Percentiles rank a stretch among this genome's conserved stretches.
phyloP scores from a whole-genome alignment of 176 grass and related monocot genomes.

The Aechmea fasciata region DNA sequence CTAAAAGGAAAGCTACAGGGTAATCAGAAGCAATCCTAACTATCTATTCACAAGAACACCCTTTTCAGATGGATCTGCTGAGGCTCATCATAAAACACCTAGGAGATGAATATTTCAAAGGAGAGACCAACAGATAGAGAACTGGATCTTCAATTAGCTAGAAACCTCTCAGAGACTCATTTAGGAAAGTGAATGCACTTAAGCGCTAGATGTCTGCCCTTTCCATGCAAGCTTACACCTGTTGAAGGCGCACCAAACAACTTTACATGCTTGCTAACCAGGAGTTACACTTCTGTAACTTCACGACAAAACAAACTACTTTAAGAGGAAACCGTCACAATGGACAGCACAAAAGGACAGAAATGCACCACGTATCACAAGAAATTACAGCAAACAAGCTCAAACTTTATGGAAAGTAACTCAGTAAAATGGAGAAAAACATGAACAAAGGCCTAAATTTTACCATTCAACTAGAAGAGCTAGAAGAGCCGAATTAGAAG shows the following conservation, averaged over 20 bases:
- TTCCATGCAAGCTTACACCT: slow-evolving; percentile 1
- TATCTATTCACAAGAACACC: too few species aligned
- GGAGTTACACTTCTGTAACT: neutral
- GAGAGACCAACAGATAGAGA: neutral
- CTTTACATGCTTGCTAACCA: neutral
- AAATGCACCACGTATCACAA: neutral
- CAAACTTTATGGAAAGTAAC: neutral
- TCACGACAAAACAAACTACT: neutral
- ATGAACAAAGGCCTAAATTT: too few species aligned
- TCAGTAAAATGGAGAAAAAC: too few species aligned
- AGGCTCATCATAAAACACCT: neutral
- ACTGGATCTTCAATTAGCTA: neutral
- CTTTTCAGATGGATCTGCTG: neutral
- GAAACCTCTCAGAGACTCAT: neutral
- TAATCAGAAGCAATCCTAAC: neutral
- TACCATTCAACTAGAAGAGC: too few species aligned
- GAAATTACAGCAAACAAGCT: neutral
- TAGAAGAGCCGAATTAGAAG: too few species aligned
- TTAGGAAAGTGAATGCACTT: neutral
- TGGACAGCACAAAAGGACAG: neutral
- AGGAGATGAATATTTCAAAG: neutral
- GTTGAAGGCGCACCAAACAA: neutral
- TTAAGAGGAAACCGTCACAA: slow-evolving; percentile 7
- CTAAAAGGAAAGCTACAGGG: neutral
- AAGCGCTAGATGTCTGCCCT: neutral